phyloP scores from a whole-genome alignment of 139 green algal species.

The Astrephomene gubernaculifera region DNA sequence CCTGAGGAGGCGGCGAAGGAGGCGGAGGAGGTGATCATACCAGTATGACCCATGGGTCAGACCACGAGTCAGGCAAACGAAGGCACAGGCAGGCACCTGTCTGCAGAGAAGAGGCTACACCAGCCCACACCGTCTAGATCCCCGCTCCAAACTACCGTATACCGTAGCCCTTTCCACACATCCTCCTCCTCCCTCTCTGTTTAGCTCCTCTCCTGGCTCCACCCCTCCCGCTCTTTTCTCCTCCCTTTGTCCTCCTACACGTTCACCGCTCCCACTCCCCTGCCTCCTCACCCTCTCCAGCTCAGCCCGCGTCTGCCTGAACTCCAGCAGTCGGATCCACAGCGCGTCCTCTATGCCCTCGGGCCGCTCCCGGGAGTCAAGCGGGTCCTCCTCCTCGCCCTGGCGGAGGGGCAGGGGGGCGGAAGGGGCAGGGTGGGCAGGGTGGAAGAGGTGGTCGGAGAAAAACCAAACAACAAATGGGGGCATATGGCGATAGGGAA shows the following conservation, averaged over 20 bases:
- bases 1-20: neutral
- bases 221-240: no score
- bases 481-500: neutral
- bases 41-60: no score
- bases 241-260: neutral
- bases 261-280: no score
- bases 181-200: no score
- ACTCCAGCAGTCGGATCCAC: conserved; percentile 53
- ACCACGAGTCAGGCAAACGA: no score
- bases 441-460: neutral
- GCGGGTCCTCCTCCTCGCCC: conserved; percentile 19
- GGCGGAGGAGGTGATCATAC: neutral
- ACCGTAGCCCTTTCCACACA: no score
- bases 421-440: neutral
- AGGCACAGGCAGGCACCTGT: no score
- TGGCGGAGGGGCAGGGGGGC: neutral
- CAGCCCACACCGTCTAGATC: no score
- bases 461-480: no score
- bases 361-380: conserved; percentile 33
- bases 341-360: conserved; percentile 47
- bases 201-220: no score
- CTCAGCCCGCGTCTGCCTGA: conserved; percentile 31
- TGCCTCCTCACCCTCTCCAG: conserved; percentile 38
- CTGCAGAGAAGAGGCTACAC: no score
- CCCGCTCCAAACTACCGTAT: no score